Evolutionary conservation across 768 basidiomycete species (phyloP), one percentile per base, ranked within the genome.

Genomic region (Rhodotorula babjevae): DNA sequence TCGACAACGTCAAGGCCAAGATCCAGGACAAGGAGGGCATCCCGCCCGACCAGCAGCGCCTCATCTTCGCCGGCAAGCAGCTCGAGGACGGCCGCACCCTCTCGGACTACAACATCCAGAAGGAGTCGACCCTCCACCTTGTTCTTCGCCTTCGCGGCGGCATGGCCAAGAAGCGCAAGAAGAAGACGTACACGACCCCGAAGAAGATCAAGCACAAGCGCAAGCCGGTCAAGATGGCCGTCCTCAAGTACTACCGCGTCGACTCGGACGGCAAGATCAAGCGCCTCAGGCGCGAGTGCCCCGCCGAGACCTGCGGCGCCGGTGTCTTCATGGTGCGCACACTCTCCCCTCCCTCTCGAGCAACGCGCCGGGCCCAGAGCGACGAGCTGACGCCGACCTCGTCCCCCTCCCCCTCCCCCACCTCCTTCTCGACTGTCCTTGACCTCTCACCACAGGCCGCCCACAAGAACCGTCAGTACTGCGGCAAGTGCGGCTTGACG

Each of bases 161-260:
- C 87, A 93, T 89, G 78, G 97, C 97, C 89, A 98, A 98, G 88
- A 89, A 95, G 83, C 98, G 98, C 89, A 99, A 98, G 87, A 98
- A 98, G 71, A 72, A 72, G 71, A 72, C 55, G 25, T 76, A 76
- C 76, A 78, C 71, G 66, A 77, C 78, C 67, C 79, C 79, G 63
- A 79, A 79, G 79, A 97, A 97, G 87, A 88, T 96, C 87, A 98
- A 69, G 69, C 68, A 72, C 68, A 70, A 96, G 88, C 89, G 90
- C 83, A 97, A 98, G 87, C 96, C 97, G 87, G 92, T 95, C 86
- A 98, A 97, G 90, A 97, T 99, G 93, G 85, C 93, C 80, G 96
- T 98, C 85, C 86, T 99, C 83, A 98, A 98, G 85, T 99, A 96
- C 87, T 99, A 97, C 87, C 95, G 96, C 85, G 94, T 99, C 79